Evolutionary conservation across 805 yeast genomes (phyloP).

Genomic region (Lachancea waltii): DNA sequence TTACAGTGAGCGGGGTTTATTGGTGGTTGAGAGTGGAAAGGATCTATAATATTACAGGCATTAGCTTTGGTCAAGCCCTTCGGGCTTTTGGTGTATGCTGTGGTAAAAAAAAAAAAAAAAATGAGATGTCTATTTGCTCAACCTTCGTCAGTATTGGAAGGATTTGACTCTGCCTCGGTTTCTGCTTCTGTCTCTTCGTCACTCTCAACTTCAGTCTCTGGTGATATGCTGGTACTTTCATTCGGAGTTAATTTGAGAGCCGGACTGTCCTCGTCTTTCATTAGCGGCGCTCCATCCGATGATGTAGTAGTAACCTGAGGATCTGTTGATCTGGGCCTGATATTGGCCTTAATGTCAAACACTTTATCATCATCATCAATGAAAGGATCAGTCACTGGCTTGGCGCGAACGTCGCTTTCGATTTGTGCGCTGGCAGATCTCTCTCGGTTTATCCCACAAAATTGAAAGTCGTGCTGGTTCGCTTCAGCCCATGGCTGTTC

Average conservation of each 20-base stretch:
- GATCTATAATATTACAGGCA: too few species aligned
- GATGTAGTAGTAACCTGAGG: too few species aligned
- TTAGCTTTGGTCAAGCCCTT: too few species aligned
- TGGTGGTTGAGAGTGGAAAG: too few species aligned
- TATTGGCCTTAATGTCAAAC: background rate
- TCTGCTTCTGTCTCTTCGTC: slow-evolving; percentile 10
- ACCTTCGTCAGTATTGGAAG: too few species aligned
- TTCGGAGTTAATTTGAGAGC: too few species aligned
- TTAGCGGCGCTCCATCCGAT: background rate
- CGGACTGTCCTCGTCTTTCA: background rate
- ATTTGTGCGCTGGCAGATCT: background rate
- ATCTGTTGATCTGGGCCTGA: background rate
- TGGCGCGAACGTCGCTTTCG: background rate
- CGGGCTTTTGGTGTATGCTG: too few species aligned
- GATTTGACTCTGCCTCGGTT: background rate
- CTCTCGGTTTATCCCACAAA: slow-evolving; percentile 7
- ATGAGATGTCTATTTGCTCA: slow-evolving; percentile 6
- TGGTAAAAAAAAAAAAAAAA: too few species aligned
- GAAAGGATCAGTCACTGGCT: background rate
- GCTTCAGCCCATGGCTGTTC: slow-evolving; percentile 1
- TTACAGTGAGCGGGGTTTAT: too few species aligned
- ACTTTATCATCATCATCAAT: background rate
- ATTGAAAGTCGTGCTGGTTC: slow-evolving; percentile 2
- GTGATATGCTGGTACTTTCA: too few species aligned
- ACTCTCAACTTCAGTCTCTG: slow-evolving; percentile 11